phyloP scores from a whole-genome alignment of 805 yeast species.

The Wickerhamiella kurtzmanii region DNA sequence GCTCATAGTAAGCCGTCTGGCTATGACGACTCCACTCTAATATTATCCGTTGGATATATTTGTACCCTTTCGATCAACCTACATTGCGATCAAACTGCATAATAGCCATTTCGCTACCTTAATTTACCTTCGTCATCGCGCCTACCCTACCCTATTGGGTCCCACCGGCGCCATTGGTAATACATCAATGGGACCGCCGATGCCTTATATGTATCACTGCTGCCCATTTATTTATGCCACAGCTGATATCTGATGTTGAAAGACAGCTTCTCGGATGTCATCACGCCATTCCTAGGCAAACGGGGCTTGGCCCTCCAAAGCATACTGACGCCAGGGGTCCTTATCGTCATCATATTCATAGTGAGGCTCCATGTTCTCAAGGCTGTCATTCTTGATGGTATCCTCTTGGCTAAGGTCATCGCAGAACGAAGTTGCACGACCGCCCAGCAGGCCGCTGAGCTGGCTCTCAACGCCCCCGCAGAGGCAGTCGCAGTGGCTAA shows the following conservation, averaged over 20 bases:
- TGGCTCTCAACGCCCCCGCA: slow-evolving; percentile 38
- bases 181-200: not conserved
- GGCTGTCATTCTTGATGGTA: slow-evolving; percentile 31
- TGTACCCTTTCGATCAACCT: too few relatives aligned
- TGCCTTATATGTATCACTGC: too few relatives aligned
- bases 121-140: too few relatives aligned
- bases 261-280: not conserved
- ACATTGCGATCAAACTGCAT: not conserved
- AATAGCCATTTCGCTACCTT: not conserved
- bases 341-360: slow-evolving; percentile 41
- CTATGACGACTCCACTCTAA: too few relatives aligned
- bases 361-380: slow-evolving; percentile 50
- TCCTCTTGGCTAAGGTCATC: slow-evolving; percentile 30
- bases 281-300: not conserved
- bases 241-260: not conserved
- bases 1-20: too few relatives aligned
- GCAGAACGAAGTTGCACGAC: slow-evolving; percentile 35
- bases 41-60: too few relatives aligned
- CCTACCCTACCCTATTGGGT: not conserved
- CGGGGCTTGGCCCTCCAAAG: not conserved
- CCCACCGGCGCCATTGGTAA: too few relatives aligned
- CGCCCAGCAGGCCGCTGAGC: slow-evolving; percentile 30
- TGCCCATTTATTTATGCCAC: too few relatives aligned
- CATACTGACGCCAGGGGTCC: not conserved
- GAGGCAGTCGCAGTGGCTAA: slow-evolving; percentile 45